Percentiles rank a stretch among this genome's conserved stretches.
Conservation (phyloP, 202 grass and related monocot species). For the Carex sylvatica region DNA sequence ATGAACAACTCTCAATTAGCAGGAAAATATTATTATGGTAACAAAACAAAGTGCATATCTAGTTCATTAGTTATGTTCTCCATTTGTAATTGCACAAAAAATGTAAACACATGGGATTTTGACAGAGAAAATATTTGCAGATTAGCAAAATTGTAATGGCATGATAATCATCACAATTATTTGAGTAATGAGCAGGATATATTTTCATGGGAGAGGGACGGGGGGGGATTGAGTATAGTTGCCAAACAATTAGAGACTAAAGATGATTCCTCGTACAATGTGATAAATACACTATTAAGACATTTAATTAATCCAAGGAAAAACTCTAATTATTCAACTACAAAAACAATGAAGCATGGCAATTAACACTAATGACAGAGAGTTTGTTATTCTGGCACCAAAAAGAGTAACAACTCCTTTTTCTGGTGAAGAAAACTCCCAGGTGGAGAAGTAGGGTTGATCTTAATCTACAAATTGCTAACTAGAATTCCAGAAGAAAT, state of each 20-base stretch:
- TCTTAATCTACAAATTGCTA: background rate
- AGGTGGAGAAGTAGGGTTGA: background rate
- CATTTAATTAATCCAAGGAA: background rate
- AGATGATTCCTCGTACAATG: background rate
- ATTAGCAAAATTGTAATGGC: background rate
- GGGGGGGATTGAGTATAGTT: background rate
- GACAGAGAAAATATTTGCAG: background rate
- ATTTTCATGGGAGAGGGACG: background rate
- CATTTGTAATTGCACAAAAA: background rate
- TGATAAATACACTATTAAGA: background rate
- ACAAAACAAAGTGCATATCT: background rate
- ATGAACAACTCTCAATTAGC: constrained; percentile 3
- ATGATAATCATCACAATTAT: background rate
- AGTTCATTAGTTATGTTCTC: background rate
- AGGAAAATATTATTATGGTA: background rate
- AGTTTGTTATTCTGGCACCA: background rate
- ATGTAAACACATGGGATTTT: background rate
- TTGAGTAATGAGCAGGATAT: background rate
- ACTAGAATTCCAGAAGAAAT: constrained; percentile 5
- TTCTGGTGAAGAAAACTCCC: background rate
- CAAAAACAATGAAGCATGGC: background rate
- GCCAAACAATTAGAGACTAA: background rate
- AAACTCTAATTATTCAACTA: background rate
- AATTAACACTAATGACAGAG: background rate
- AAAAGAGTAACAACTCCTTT: background rate